A percentile compares a stretch with the other conserved stretches of the same genome.
Conservation (phyloP, 1,139 yeast genomes). For the Taiozyma sp. region DNA sequence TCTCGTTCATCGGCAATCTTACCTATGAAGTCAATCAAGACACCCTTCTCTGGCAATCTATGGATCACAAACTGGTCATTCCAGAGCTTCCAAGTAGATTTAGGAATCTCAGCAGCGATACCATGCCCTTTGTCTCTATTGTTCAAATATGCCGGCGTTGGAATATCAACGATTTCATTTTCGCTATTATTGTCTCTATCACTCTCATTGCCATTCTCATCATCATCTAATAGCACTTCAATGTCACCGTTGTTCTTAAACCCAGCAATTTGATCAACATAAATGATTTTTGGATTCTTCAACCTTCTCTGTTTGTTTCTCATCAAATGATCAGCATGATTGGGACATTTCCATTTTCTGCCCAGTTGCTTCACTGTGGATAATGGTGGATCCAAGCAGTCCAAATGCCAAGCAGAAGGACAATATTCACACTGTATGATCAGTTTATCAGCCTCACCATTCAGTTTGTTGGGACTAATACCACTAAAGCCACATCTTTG, state of each 20-base stretch:
- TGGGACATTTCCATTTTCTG: conserved; percentile 90
- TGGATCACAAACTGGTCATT: conserved; percentile 49
- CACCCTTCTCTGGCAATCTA: conserved; percentile 65
- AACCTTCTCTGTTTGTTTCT: conserved; percentile 35
- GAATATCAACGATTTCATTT: conserved; percentile 24
- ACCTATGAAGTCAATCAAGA: conserved; percentile 69
- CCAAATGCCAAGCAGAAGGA: conserved; percentile 84
- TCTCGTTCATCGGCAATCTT: conserved; percentile 31
- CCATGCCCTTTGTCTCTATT: conserved; percentile 35
- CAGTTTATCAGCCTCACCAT: conserved; percentile 31
- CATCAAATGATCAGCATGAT: conserved; percentile 62
- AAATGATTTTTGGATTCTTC: conserved; percentile 46
- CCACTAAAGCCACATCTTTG: conserved; percentile 66
- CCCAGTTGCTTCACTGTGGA: conserved; percentile 74
- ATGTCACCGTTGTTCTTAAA: conserved; percentile 63
- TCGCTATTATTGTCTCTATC: conserved; percentile 37
- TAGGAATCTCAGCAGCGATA: conserved; percentile 40
- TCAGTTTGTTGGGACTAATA: conserved; percentile 30
- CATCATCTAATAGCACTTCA: conserved; percentile 41
- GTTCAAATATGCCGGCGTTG: conserved; percentile 42
- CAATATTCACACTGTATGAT: conserved; percentile 84
- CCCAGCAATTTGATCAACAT: conserved; percentile 54
- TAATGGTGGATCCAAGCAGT: conserved; percentile 77
- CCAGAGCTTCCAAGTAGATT: conserved; percentile 33
- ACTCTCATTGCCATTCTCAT: conserved; percentile 39